Evolutionary conservation across 2,329 filamentous ascomycete genomes (phyloP).

Genomic region (Colletotrichum orbiculare): DNA sequence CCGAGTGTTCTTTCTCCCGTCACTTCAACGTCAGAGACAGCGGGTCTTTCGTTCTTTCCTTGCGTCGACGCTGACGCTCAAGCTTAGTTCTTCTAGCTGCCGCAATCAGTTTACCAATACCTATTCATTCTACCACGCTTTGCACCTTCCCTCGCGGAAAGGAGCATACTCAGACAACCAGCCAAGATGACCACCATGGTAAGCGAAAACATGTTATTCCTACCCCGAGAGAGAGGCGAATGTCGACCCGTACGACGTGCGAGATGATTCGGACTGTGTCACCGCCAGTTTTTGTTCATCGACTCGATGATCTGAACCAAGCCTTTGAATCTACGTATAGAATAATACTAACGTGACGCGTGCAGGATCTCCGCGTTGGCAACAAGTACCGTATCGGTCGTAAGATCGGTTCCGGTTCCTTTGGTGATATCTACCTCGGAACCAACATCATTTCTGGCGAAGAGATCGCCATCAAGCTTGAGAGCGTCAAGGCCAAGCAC

Average conservation of each 20-base stretch:
- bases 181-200: conserved; percentile 65
- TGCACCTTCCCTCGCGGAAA: conserved; percentile 33
- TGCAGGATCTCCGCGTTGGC: conserved; percentile 95
- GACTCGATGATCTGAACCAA: no score
- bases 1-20: conserved; percentile 32
- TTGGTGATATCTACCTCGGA: conserved; percentile 98
- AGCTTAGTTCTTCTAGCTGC: background rate
- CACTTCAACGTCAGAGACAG: conserved; percentile 12
- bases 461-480: conserved; percentile 99
- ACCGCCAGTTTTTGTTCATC: no score
- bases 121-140: background rate
- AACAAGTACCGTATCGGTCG: conserved; percentile 99
- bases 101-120: conserved; percentile 6
- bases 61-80: conserved; percentile 18
- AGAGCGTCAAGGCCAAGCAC: conserved; percentile 99
- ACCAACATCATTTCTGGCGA: conserved; percentile 99
- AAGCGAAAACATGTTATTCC: conserved; percentile 40
- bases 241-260: no score
- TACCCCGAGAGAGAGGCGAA: no score
- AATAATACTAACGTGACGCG: conserved; percentile 35
- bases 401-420: conserved; percentile 97
- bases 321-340: no score
- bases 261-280: no score
- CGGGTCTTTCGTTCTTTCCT: background rate
- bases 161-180: conserved; percentile 34